These are phyloP conservation scores for Colletotrichum sp. DNA, from an alignment of 2,329 filamentous ascomycete genomes.

Conservation along the genomic window DNA sequence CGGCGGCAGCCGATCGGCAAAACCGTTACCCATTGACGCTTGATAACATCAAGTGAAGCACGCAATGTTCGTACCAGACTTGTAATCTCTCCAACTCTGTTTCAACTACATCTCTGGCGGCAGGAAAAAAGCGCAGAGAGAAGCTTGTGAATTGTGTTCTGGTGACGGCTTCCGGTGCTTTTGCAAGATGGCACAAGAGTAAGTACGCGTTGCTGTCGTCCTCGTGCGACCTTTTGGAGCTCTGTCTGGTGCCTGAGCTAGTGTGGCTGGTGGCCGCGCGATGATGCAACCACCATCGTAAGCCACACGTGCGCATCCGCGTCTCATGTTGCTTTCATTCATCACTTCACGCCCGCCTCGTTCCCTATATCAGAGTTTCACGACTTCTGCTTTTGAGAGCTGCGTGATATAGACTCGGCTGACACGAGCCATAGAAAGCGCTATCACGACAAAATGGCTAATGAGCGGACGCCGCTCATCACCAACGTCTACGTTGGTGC, in stretches of 20 bases:
- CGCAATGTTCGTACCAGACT: slow-evolving; percentile 2
- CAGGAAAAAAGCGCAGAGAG: background rate
- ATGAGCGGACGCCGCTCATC: slow-evolving; percentile 72
- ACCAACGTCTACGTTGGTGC: slow-evolving; percentile 63
- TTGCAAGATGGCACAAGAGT: slow-evolving; percentile 16
- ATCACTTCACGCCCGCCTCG: background rate
- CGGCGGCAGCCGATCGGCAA: slow-evolving; percentile 19
- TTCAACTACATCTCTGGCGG: slow-evolving; percentile 14
- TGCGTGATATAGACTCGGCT: background rate
- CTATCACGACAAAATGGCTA: slow-evolving; percentile 38
- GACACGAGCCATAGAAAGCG: slow-evolving; percentile 2
- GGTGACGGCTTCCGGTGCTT: background rate
- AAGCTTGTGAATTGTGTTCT: background rate
- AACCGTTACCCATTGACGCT: slow-evolving; percentile 5
- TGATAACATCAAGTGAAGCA: slow-evolving; percentile 20
- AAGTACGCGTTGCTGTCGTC: background rate
- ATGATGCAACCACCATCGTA: slow-evolving; percentile 17
- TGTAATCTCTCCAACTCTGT: slow-evolving; percentile 9
- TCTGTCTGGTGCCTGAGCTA: background rate
- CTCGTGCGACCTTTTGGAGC: background rate
- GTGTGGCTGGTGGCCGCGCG: slow-evolving; percentile 12
- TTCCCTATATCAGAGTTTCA: background rate
- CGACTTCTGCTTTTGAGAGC: background rate
- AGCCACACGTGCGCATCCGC: slow-evolving; percentile 13
- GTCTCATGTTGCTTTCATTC: background rate